Percentiles rank a stretch among this genome's conserved stretches.
Conservation (phyloP, 768 basidiomycete species). For the Collybia sp. region DNA sequence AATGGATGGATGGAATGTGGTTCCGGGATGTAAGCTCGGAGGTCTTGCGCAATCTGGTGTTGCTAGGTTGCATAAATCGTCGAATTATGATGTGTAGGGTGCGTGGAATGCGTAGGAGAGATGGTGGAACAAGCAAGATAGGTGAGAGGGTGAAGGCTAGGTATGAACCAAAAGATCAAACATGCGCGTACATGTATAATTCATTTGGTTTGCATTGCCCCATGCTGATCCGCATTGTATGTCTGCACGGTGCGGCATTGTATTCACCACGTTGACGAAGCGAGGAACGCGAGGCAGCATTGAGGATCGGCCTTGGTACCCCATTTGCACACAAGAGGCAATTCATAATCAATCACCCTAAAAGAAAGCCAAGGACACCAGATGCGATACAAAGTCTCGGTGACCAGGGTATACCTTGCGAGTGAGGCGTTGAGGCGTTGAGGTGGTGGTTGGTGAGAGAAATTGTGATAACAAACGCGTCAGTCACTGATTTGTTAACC, state of each 20-base stretch:
- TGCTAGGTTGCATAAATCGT: constrained; percentile 1
- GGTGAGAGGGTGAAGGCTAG: constrained; percentile 1
- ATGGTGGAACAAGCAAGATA: neutral
- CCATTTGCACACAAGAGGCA: neutral
- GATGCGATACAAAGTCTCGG: too few species aligned
- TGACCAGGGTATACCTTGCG: too few species aligned
- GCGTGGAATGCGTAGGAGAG: neutral
- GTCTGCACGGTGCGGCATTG: constrained; percentile 4
- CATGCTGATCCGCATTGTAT: constrained; percentile 10
- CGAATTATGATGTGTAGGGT: neutral
- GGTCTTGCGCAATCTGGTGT: constrained; percentile 21
- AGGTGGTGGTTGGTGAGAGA: too few species aligned
- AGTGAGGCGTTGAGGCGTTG: too few species aligned
- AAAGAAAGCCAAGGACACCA: neutral
- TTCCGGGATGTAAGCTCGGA: constrained; percentile 15
- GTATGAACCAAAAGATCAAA: constrained; percentile 10
- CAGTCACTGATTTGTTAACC: too few species aligned
- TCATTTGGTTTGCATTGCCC: neutral
- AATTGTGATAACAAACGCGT: too few species aligned
- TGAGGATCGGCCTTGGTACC: neutral
- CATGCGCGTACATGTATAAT: constrained; percentile 17
- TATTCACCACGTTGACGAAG: constrained; percentile 9
- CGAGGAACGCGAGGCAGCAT: constrained; percentile 2
- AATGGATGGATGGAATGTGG: constrained; percentile 47
- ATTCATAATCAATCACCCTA: neutral